Base-by-base conservation (phyloP, 1,139 yeast species). In the Kodamaea alishanica region DNA sequence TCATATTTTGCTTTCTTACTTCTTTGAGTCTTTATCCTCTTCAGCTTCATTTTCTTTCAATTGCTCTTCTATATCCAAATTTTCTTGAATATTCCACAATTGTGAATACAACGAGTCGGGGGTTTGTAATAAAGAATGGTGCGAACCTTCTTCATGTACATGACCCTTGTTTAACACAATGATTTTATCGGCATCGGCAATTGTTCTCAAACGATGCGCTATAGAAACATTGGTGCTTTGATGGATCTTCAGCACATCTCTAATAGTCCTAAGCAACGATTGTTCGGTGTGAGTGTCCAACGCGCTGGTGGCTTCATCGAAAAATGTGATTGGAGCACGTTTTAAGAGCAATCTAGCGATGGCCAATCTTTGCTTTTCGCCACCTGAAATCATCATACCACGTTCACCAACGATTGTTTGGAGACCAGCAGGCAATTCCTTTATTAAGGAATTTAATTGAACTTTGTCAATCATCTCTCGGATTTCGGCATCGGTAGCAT, bases 301-400 rank as follows among this genome's bases (percentile, higher is more conserved):
- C 0, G 98, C 98, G 36, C 95, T 84, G 0, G 99, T 92, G 6
- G 97, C 97, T 58, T 92, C 98, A 57, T 94, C 98, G 49, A 92
- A 89, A 59, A 94, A 92, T 44, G 95, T 85, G 39, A 94, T 87
- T 10, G 95, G 94, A 0, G 97, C 81, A 46, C 77, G 73, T 62
- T 94, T 94, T 50, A 92, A 66, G 34, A 92, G 63, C 12, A 92
- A 78, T 49, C 99, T 72, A 1, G 97, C 94, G 51, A 92, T 88
- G 0, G 98, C 98, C 39, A 92, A 70, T 46, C 99, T 72, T 61
- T 92, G 99, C 58, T 94, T 90, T 60, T 92, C 98, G 41, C 99
- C 99, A 9, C 99, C 98, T 8, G 97, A 88, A 34, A 92, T 89
- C 98, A 92, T 92, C 75, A 92, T 75, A 20, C 99, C 98, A 51